phyloP scores from a whole-genome alignment of 2,329 filamentous ascomycete genomes.

The Orbilia blumenaviensis region DNA sequence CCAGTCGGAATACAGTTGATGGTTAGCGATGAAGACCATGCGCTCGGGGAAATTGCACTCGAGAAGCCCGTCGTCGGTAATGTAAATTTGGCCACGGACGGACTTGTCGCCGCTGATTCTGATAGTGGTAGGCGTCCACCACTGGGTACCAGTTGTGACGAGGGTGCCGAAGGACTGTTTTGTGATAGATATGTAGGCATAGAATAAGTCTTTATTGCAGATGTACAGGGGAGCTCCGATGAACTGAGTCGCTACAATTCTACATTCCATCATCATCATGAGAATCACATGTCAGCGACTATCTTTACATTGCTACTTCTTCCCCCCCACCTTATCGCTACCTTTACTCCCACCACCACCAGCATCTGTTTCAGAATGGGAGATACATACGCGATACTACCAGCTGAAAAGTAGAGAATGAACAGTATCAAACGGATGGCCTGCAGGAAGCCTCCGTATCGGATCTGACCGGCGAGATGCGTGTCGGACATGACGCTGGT shows the following conservation, averaged over 20 bases:
- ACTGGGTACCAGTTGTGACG: slow-evolving; percentile 81
- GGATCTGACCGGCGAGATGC: slow-evolving; percentile 69
- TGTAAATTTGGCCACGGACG: slow-evolving; percentile 76
- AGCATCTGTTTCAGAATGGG: slow-evolving; percentile 26
- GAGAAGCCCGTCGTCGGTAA: slow-evolving; percentile 75
- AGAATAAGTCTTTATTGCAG: slow-evolving; percentile 79
- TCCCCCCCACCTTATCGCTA: slow-evolving; percentile 55
- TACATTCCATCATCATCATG: slow-evolving; percentile 58
- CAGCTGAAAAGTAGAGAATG: slow-evolving; percentile 66
- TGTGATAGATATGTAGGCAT: slow-evolving; percentile 85
- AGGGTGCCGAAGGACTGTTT: slow-evolving; percentile 84
- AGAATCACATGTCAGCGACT: slow-evolving; percentile 39
- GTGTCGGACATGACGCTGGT: slow-evolving; percentile 28
- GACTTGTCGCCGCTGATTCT: slow-evolving; percentile 84
- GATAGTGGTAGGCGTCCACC: slow-evolving; percentile 85
- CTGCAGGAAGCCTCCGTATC: slow-evolving; percentile 66
- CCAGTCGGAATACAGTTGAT: slow-evolving; percentile 93
- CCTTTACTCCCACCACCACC: not conserved
- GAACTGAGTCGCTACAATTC: slow-evolving; percentile 76
- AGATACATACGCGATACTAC: slow-evolving; percentile 65
- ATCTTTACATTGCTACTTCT: not conserved
- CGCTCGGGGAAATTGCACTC: slow-evolving; percentile 83
- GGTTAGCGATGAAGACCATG: slow-evolving; percentile 84
- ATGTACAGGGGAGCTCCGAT: slow-evolving; percentile 79
- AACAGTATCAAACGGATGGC: slow-evolving; percentile 67